phyloP scores from a whole-genome alignment of 257 asterid species.

The Jacaranda mimosifolia region DNA sequence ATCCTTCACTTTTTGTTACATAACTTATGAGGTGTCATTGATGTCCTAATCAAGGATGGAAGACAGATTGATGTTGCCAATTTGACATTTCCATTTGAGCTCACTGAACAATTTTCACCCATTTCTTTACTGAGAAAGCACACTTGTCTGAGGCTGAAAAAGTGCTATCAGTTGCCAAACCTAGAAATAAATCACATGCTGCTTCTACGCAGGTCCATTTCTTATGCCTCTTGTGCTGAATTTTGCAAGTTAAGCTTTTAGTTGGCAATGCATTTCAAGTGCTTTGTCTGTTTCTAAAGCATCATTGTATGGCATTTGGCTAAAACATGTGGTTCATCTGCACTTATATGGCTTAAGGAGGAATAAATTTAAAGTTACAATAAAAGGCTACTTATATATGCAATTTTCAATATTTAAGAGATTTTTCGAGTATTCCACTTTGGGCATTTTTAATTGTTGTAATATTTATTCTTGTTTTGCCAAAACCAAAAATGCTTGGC shows the following conservation, averaged over 20 bases:
- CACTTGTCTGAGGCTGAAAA: slow-evolving; percentile 78
- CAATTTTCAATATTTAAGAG: slow-evolving; percentile 10
- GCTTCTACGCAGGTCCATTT: slow-evolving; percentile 81
- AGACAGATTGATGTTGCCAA: slow-evolving; percentile 92
- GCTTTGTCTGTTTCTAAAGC: slow-evolving; percentile 9
- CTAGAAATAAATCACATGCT: slow-evolving; percentile 66
- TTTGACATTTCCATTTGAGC: slow-evolving; percentile 83
- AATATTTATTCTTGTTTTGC: no score
- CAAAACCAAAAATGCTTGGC: no score
- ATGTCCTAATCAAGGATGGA: slow-evolving; percentile 79
- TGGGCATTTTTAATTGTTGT: not conserved
- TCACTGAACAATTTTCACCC: slow-evolving; percentile 75
- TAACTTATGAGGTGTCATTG: slow-evolving; percentile 71
- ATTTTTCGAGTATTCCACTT: no score
- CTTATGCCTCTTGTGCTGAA: slow-evolving; percentile 18
- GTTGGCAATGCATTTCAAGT: slow-evolving; percentile 18
- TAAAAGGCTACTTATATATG: not conserved
- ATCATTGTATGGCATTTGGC: slow-evolving; percentile 2
- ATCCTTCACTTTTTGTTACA: slow-evolving; percentile 18
- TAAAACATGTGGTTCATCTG: slow-evolving; percentile 6
- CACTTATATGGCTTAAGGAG: not conserved
- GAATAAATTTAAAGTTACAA: not conserved
- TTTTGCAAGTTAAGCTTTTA: not conserved
- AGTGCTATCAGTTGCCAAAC: slow-evolving; percentile 60
- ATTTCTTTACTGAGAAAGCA: slow-evolving; percentile 66